Conservation (phyloP, 352 stramenopile genomes). For the Pythium aphanidermatum region DNA sequence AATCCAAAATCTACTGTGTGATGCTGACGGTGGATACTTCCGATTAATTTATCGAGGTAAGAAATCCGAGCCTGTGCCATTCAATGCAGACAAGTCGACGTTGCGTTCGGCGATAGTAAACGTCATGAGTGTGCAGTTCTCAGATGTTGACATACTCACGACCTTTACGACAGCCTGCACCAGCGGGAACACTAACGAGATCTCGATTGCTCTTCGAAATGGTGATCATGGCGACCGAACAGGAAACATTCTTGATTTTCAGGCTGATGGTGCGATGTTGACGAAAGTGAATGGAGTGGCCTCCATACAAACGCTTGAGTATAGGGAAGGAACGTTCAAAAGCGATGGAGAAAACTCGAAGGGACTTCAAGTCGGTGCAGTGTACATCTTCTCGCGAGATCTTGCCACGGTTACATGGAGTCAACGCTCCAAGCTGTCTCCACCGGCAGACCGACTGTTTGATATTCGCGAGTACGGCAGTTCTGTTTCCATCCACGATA, state of each 20-base stretch:
- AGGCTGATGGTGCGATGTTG: conserved; percentile 33
- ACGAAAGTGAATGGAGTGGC: conserved; percentile 28
- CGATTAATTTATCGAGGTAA: conserved; percentile 52
- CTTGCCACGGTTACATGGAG: conserved; percentile 33
- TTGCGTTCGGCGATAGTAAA: conserved; percentile 46
- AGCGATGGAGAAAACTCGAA: conserved; percentile 52
- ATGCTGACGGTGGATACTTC: conserved; percentile 70
- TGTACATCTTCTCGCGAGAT: conserved; percentile 54
- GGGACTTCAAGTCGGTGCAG: conserved; percentile 60
- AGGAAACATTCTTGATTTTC: conserved; percentile 58
- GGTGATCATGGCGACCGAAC: conserved; percentile 45
- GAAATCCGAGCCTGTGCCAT: conserved; percentile 47
- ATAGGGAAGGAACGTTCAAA: conserved; percentile 49
- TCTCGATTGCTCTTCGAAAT: conserved; percentile 47
- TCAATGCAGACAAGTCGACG: conserved; percentile 40
- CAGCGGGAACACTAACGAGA: conserved; percentile 25
- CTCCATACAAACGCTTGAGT: conserved; percentile 40
- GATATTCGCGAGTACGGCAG: conserved; percentile 53
- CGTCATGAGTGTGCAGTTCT: conserved; percentile 48
- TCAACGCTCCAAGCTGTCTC: conserved; percentile 45
- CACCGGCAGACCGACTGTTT: conserved; percentile 30
- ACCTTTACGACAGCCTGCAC: conserved; percentile 46
- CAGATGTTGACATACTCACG: conserved; percentile 46
- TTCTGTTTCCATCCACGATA: conserved; percentile 38
- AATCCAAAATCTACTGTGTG: conserved; percentile 60